Conservation (phyloP, 305 asterid species). For the Coffea humblotiana region DNA sequence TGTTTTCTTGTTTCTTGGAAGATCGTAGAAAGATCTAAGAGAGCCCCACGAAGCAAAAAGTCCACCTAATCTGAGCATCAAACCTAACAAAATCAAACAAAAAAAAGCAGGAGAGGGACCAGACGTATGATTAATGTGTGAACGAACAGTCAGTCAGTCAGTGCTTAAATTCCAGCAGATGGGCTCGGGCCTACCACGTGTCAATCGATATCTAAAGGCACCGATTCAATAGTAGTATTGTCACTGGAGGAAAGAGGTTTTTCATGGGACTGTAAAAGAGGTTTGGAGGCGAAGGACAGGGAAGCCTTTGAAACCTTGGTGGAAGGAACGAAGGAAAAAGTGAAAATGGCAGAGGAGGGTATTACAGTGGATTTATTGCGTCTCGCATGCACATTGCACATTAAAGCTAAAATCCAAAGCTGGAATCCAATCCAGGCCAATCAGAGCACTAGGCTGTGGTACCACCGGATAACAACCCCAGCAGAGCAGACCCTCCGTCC, state of each 20-base stretch:
- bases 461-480: neutral
- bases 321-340: slow-evolving; percentile 12
- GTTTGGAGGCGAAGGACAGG: slow-evolving; percentile 8
- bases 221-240: slow-evolving; percentile 1
- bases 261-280: neutral
- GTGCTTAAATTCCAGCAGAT: slow-evolving; percentile 11
- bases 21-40: slow-evolving; percentile 5
- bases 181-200: slow-evolving; percentile 35
- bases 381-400: slow-evolving; percentile 11
- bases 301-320: slow-evolving; percentile 16
- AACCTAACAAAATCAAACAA: slow-evolving; percentile 18
- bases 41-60: slow-evolving; percentile 18
- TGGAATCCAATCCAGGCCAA: neutral
- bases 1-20: slow-evolving; percentile 9
- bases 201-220: neutral
- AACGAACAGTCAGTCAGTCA: neutral
- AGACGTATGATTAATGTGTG: slow-evolving; percentile 3
- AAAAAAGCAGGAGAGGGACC: slow-evolving; percentile 25
- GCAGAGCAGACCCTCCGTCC: neutral
- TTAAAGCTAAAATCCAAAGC: neutral
- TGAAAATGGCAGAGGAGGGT: neutral
- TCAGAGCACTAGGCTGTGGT: neutral
- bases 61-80: slow-evolving; percentile 7
- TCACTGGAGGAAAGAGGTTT: neutral
- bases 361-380: slow-evolving; percentile 6